Base-by-base conservation (phyloP, 2,329 filamentous ascomycete species). In the Alternaria consortialis region DNA sequence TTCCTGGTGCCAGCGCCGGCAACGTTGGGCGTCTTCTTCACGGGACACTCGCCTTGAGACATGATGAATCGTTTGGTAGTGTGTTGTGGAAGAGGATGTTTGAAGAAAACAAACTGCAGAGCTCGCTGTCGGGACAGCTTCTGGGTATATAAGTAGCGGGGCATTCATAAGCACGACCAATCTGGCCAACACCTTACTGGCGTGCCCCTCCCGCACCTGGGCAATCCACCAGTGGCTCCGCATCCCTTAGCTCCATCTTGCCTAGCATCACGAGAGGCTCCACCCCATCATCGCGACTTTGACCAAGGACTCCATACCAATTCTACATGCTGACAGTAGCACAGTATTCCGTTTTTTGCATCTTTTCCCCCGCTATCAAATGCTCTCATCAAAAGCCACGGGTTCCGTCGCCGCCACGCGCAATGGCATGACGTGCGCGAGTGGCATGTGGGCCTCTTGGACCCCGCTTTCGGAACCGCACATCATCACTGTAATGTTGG, bases 1-100 rank as follows among this genome's bases (percentile, higher is more conserved):
- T 89, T 92, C 63, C 83, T 81, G 70, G 89, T 91, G 71, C 91
- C 91, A 70, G 86, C 86, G 67, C 89, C 90, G 58, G 67, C 76
- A 64, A 75, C 68, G 61, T 78, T 77, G 68, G 70, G 64, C 36
- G 67, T 61, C 65, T 73, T 61, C 64, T 72, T 74, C 54, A 76
- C 64, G 62, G 76, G 76, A 70, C 76, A 78, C 68, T 78, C 71
- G 67, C 67, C 63, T 66, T 71, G 67, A 60, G 72, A 67, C 72
- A 75, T 75, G 72, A 63, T 74, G 63, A 53, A 56, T 67, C 65
- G 62, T 61, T 56, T 59, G 62, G 67, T 54, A 46, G 63, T 56
- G 62, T 66, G 58, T 47, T 46, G 57, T 59, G 32, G 37, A 50
- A 47, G 58, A 51, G 55, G 27, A 46, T 60, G 58, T 53, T 48